A percentile compares a stretch with the other conserved stretches of the same genome.
phyloP scores from a whole-genome alignment of 495 filamentous ascomycete genomes.

The Daldinia bambusicola region DNA sequence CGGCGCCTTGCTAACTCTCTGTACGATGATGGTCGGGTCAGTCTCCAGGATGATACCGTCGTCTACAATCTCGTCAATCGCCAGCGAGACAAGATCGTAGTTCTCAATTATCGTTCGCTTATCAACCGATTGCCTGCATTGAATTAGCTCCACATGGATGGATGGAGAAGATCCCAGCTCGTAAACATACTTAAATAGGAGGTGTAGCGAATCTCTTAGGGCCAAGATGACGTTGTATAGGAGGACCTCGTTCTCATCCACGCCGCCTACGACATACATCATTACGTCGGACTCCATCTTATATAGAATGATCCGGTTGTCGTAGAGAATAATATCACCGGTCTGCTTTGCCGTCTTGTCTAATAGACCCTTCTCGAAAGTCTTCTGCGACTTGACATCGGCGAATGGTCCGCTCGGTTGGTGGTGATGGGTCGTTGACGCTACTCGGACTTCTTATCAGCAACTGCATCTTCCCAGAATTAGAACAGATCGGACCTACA shows the following conservation, averaged over 20 bases:
- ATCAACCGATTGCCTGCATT: conserved; percentile 85
- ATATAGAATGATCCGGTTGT: conserved; percentile 93
- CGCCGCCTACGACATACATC: conserved; percentile 91
- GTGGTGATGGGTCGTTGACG: conserved; percentile 38
- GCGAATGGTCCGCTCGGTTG: conserved; percentile 77
- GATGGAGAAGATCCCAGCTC: neutral
- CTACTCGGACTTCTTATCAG: conserved; percentile 26
- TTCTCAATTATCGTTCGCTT: conserved; percentile 98
- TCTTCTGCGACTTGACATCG: conserved; percentile 88
- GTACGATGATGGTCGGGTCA: conserved; percentile 90
- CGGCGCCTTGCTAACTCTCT: conserved; percentile 90
- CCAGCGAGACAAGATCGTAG: conserved; percentile 90
- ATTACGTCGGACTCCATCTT: conserved; percentile 98
- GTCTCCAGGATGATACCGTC: conserved; percentile 98
- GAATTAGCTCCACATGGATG: conserved; percentile 6
- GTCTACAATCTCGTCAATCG: conserved; percentile 95
- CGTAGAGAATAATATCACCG: conserved; percentile 95
- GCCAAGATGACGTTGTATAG: conserved; percentile 93
- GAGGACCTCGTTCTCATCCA: conserved; percentile 96
- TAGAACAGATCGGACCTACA: conserved; percentile 39
- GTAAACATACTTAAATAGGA: conserved; percentile 84
- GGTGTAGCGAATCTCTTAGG: conserved; percentile 85
- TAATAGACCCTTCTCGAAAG: conserved; percentile 94
- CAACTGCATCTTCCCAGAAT: neutral
- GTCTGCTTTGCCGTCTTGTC: conserved; percentile 97